Percentiles rank a stretch among this genome's conserved stretches.
Conservation (phyloP, 2,329 filamentous ascomycete species). For the Fusarium verticillioides region DNA sequence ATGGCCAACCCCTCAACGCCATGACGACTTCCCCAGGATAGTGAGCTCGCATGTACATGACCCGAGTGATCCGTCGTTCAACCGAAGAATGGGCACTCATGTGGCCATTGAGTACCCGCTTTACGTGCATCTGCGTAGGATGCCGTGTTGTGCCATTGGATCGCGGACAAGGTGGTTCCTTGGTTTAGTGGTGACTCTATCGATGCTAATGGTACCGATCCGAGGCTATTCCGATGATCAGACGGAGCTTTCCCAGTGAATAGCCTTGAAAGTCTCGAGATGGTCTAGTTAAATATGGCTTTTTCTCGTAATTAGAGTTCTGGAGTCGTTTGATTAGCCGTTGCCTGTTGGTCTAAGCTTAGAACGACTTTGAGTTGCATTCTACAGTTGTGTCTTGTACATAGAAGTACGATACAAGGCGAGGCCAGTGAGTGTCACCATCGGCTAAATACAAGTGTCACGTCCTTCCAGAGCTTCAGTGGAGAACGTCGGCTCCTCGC, state of each 20-base stretch:
- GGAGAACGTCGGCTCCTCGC: constrained; percentile 1
- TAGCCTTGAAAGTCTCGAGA: not conserved
- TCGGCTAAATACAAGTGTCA: constrained; percentile 17
- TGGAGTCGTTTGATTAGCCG: not conserved
- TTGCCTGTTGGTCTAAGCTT: not conserved
- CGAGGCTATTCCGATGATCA: constrained; percentile 32
- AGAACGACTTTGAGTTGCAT: not conserved
- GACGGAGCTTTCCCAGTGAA: constrained; percentile 23
- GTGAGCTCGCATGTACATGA: constrained; percentile 6
- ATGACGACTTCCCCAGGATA: constrained; percentile 11
- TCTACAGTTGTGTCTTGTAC: not conserved
- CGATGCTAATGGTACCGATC: constrained; percentile 5
- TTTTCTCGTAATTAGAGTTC: not conserved
- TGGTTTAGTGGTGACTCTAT: constrained; percentile 15
- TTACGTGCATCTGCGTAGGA: constrained; percentile 26
- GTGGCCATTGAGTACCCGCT: constrained; percentile 36
- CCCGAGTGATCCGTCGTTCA: constrained; percentile 32
- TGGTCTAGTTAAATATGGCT: not conserved
- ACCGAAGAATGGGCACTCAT: constrained; percentile 31
- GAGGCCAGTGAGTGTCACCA: not conserved
- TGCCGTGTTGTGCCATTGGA: constrained; percentile 38
- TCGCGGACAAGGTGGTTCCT: constrained; percentile 16
- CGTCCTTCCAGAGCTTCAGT: not conserved
- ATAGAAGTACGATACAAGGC: not conserved
- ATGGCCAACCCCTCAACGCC: constrained; percentile 9